Conservation (phyloP, 768 basidiomycete genomes). For the Lactarius sanguifluus region DNA sequence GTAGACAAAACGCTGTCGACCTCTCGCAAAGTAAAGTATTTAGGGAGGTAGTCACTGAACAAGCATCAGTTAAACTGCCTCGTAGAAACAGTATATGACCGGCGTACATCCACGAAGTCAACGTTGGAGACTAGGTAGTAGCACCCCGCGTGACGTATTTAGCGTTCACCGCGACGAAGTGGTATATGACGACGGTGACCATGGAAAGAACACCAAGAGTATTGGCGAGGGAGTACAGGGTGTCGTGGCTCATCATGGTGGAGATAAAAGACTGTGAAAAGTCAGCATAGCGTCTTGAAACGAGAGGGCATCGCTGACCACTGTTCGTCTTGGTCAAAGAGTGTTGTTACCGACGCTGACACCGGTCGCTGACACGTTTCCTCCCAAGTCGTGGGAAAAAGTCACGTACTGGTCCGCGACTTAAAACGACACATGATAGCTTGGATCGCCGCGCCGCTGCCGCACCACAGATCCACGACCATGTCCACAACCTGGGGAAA, state of each 20-base stretch:
- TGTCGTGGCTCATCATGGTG: constrained; percentile 76
- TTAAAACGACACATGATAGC: not conserved
- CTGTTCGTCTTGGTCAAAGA: not conserved
- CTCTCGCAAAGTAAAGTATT: not conserved
- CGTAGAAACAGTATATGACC: not conserved
- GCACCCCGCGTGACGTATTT: constrained; percentile 39
- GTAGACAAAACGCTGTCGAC: not conserved
- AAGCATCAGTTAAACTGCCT: not conserved
- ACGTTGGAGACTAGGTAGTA: not conserved
- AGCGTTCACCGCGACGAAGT: constrained; percentile 86
- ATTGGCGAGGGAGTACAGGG: constrained; percentile 81
- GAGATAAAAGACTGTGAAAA: not conserved
- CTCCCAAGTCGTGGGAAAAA: not conserved
- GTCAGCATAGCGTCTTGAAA: not conserved
- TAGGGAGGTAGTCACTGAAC: not conserved
- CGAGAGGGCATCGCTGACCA: not conserved
- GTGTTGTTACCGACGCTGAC: not conserved
- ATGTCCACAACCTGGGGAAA: not conserved
- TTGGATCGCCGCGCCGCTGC: not conserved
- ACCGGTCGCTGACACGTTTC: not conserved
- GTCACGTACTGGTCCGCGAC: not conserved
- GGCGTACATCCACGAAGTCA: not conserved
- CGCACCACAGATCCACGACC: not conserved
- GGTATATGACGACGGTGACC: constrained; percentile 85
- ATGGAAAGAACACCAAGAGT: constrained; percentile 82